A percentile compares a stretch with the other conserved stretches of the same genome.
Evolutionary conservation across 1,284 basidiomycete genomes (phyloP).

Genomic region (Somion occarium): DNA sequence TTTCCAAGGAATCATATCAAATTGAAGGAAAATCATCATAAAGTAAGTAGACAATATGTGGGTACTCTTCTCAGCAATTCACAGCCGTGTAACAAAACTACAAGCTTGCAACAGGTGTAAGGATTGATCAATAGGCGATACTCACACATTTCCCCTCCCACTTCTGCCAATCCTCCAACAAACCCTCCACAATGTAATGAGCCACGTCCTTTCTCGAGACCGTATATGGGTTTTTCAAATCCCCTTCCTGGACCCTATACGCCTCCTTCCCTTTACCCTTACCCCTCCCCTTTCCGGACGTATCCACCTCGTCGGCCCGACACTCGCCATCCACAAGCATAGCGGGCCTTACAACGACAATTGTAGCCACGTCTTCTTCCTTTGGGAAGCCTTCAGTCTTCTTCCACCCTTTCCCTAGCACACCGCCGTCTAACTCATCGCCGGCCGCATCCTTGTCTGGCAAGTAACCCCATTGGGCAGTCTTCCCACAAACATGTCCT

Average conservation of each 20-base stretch:
- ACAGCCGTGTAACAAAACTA: too few species aligned
- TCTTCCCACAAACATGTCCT: constrained; percentile 36
- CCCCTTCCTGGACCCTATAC: constrained; percentile 30
- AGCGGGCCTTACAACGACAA: constrained; percentile 53
- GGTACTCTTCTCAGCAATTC: too few species aligned
- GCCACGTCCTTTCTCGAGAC: constrained; percentile 59
- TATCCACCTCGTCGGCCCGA: constrained; percentile 33
- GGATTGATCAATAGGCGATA: constrained; percentile 27
- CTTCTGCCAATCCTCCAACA: constrained; percentile 44
- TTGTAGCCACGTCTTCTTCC: constrained; percentile 34
- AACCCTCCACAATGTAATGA: constrained; percentile 55
- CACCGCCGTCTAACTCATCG: constrained; percentile 12
- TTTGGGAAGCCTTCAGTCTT: constrained; percentile 32
- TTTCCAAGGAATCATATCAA: too few species aligned
- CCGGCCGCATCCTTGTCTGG: constrained; percentile 31
- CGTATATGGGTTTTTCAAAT: constrained; percentile 40
- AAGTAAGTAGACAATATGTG: too few species aligned
- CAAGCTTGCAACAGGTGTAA: too few species aligned
- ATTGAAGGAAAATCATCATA: too few species aligned
- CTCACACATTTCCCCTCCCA: constrained; percentile 43
- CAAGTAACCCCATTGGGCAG: constrained; percentile 32
- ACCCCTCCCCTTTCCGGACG: constrained; percentile 13
- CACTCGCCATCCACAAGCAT: constrained; percentile 55
- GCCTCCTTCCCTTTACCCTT: constrained; percentile 28
- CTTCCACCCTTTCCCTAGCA: constrained; percentile 31